Evolutionary conservation across 2,329 filamentous ascomycete genomes (phyloP), one percentile per base, ranked within the genome.

Genomic region (Colletotrichum agaves): DNA sequence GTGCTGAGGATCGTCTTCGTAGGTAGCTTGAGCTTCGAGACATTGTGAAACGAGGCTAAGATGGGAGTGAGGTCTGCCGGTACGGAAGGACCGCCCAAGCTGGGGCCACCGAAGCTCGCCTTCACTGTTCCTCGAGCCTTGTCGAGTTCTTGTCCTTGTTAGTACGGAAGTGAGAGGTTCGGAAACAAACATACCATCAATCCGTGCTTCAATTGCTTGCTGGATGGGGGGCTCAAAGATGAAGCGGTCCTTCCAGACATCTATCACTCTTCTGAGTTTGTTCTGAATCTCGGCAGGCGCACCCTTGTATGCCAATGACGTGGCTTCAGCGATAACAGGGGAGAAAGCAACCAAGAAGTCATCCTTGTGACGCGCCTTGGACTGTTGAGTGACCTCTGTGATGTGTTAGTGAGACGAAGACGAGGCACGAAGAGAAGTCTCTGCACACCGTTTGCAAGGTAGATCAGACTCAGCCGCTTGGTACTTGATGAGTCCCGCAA

Each of bases 351-450:
- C 87, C 13, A 98, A 87, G 73, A 99, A 99, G 74, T 99, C 96
- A 60, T 94, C 90, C 79, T 97, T 98, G 70, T 92, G 90, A 39
- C 95, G 91, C 53, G 93, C 95, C 79, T 97, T 97, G 23, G 94
- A 97, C 76, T 98, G 96, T 77, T 99, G 96, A 21, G 93, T 92
- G 66, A 99, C 94, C 84, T 99, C 96, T 96, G 74, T 5, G n/a
- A 23, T 47, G 41, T 44, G 47, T 65, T 17, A 68, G 47, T 31
- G n/a, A 41, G 19, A 31, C 17, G 11, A 55, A 41, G 19, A 31
- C 17, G 11, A 55, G 37, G 33, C 12, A 5, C 19, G 12, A n/a
- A 31, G 11, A 17, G 8, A 21, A 35, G 11, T 49, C 4, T 27
- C 23, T 57, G 33, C 86, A 76, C 85, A 96, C 93, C 93, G 79